phyloP scores from a whole-genome alignment of 2,329 filamentous ascomycete species.

The Hypoxylon sp. region DNA sequence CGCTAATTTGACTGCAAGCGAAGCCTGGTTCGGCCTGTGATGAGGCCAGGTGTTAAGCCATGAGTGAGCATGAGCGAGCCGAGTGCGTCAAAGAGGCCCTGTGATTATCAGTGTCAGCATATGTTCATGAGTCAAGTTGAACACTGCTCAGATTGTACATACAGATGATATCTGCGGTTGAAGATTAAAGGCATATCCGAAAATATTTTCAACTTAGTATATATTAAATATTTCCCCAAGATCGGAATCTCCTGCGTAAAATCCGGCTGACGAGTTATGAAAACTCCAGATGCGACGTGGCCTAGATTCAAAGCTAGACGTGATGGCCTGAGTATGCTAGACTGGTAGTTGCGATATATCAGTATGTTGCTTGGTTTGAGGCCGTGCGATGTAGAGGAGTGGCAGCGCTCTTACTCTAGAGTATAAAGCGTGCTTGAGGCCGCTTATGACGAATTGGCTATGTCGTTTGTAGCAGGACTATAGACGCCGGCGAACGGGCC shows the following conservation, averaged over 20 bases:
- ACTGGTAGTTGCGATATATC: not conserved
- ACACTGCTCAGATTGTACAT: slow-evolving; percentile 10
- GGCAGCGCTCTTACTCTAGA: not conserved
- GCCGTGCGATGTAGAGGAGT: not conserved
- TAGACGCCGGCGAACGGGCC: slow-evolving; percentile 4
- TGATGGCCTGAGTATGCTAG: not conserved
- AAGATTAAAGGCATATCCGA: not conserved
- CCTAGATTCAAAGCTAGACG: not conserved
- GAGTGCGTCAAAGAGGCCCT: not conserved
- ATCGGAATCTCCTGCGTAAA: not conserved
- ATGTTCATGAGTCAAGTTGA: slow-evolving; percentile 10
- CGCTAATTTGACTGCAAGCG: slow-evolving; percentile 50
- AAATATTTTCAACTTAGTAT: not conserved
- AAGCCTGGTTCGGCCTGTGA: slow-evolving; percentile 52
- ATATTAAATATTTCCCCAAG: not conserved
- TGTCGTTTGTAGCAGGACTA: not conserved
- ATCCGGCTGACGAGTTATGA: not conserved
- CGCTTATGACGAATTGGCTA: slow-evolving; percentile 10
- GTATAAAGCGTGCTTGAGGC: not conserved
- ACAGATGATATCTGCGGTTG: slow-evolving; percentile 2
- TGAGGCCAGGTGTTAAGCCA: no score
- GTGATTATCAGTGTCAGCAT: slow-evolving; percentile 20
- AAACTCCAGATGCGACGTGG: not conserved
- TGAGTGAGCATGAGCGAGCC: not conserved
- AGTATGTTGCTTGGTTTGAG: not conserved